phyloP scores from a whole-genome alignment of 352 stramenopile genomes.

The Plasmopara viticola region DNA sequence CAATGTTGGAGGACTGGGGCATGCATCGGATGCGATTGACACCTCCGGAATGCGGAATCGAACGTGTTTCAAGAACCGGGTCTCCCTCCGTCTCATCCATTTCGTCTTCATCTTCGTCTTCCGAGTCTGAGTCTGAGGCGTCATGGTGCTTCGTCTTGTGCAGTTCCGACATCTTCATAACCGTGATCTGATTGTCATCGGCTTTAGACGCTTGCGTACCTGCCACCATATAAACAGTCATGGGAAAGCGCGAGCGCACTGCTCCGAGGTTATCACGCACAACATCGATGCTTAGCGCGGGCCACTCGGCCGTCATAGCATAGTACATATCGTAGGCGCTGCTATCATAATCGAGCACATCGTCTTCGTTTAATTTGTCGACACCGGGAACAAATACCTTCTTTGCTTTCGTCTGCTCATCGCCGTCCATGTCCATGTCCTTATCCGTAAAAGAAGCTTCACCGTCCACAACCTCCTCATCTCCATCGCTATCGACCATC shows the following conservation, averaged over 20 bases:
- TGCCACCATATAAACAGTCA: constrained; percentile 93
- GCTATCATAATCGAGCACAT: constrained; percentile 98
- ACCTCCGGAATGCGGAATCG: constrained; percentile 91
- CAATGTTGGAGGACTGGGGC: constrained; percentile 94
- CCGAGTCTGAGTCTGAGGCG: constrained; percentile 68
- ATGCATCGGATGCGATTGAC: constrained; percentile 95
- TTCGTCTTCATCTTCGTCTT: constrained; percentile 78
- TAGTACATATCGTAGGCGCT: constrained; percentile 99
- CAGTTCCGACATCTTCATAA: constrained; percentile 97
- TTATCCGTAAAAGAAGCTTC: constrained; percentile 29
- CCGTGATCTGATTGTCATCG: constrained; percentile 94
- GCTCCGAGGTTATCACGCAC: constrained; percentile 93
- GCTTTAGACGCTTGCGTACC: constrained; percentile 92
- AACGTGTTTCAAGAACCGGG: constrained; percentile 93
- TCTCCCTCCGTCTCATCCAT: constrained; percentile 94
- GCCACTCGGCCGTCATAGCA: constrained; percentile 96
- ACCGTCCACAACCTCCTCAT: constrained; percentile 61
- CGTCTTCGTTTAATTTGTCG: constrained; percentile 86
- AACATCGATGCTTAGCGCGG: constrained; percentile 96
- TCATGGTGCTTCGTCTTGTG: constrained; percentile 89
- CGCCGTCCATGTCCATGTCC: constrained; percentile 70
- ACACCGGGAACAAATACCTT: constrained; percentile 93
- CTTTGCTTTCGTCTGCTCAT: constrained; percentile 58
- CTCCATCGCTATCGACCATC: constrained; percentile 77
- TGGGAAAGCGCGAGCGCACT: constrained; percentile 91